phyloP scores from a whole-genome alignment of 345 rosid genomes.

The Aquilaria malaccensis region DNA sequence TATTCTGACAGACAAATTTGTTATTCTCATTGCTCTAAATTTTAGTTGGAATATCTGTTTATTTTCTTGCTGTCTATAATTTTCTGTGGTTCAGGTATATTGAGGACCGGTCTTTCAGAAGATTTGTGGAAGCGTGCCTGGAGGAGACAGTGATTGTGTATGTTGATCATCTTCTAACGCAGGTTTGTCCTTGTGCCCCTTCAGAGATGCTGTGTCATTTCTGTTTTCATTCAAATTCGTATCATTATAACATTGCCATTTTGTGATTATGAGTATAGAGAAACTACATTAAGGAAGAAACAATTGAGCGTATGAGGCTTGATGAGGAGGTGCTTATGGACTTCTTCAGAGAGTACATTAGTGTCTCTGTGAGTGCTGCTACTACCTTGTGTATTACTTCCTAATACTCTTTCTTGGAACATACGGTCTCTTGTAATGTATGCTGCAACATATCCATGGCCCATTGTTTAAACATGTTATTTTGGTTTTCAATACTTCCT shows the following conservation, averaged over 20 bases:
- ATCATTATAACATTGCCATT: conserved; percentile 3
- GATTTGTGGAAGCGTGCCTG: conserved; percentile 92
- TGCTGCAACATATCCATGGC: neutral
- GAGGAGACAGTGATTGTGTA: conserved; percentile 88
- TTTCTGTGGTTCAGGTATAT: conserved; percentile 57
- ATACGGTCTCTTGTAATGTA: neutral
- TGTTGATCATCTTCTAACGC: conserved; percentile 83
- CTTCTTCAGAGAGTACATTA: conserved; percentile 92
- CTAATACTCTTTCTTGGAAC: neutral
- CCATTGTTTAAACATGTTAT: neutral
- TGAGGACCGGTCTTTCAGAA: conserved; percentile 91
- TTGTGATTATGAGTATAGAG: conserved; percentile 38
- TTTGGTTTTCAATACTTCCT: too few species aligned
- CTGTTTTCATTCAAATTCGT: neutral
- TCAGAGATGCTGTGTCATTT: neutral
- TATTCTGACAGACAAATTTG: too few species aligned
- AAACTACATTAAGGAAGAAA: conserved; percentile 92
- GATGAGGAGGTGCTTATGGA: conserved; percentile 98
- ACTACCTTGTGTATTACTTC: neutral
- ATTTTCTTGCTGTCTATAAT: conserved; percentile 11
- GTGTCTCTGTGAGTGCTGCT: conserved; percentile 61
- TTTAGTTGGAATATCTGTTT: conserved; percentile 2
- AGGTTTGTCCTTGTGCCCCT: conserved; percentile 37
- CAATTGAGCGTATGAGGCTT: conserved; percentile 90
- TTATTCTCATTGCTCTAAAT: conserved; percentile 1